Percentiles rank a stretch among this genome's conserved stretches.
phyloP scores from a whole-genome alignment of 176 grass and related monocot genomes.

The Carex littledalei region DNA sequence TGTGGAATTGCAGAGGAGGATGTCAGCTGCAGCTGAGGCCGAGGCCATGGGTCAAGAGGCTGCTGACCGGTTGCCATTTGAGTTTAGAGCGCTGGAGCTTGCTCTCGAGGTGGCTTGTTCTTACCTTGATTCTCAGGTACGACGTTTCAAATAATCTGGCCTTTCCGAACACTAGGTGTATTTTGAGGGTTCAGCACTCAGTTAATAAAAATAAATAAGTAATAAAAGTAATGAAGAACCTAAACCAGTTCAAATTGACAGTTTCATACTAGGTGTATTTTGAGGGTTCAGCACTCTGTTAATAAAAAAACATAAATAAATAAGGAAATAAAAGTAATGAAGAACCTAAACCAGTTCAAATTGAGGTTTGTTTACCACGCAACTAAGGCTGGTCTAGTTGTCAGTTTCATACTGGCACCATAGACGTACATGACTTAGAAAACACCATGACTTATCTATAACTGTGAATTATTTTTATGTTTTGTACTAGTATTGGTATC shows the following conservation, averaged over 20 bases:
- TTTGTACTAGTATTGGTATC: neutral
- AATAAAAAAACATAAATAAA: neutral
- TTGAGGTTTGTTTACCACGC: neutral
- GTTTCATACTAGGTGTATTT: neutral
- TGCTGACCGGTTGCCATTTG: constrained; percentile 74
- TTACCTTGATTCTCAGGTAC: constrained; percentile 89
- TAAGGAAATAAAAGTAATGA: neutral
- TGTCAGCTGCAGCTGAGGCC: constrained; percentile 14
- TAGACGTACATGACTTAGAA: neutral
- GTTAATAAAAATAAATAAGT: neutral
- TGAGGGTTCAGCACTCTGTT: neutral
- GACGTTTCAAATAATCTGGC: neutral
- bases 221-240: neutral
- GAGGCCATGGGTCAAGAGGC: constrained; percentile 31
- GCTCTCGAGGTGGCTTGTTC: constrained; percentile 86
- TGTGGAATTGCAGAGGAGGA: constrained; percentile 77
- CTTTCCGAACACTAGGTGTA: neutral
- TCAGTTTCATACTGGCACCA: neutral
- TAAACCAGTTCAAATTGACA: neutral
- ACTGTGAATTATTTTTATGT: neutral
- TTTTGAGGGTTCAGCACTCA: neutral
- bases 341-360: neutral
- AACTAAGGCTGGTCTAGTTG: neutral
- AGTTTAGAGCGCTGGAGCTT: constrained; percentile 89
- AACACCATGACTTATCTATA: neutral